phyloP scores from a whole-genome alignment of 106 monocot genomes.

The Posidonia australis region DNA sequence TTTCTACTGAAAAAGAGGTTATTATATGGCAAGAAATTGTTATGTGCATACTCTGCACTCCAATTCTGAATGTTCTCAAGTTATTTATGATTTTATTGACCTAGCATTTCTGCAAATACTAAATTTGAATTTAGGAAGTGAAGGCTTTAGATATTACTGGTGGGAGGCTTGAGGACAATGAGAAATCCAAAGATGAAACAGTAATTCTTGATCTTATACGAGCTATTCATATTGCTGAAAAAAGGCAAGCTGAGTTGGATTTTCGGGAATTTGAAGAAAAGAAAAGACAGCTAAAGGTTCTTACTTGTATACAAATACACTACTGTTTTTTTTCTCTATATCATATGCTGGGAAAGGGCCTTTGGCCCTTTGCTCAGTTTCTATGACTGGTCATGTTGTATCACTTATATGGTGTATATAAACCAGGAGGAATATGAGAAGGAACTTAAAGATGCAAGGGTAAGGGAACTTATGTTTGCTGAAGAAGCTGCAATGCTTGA shows the following conservation, averaged over 20 bases:
- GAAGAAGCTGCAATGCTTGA: conserved; percentile 92
- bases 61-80: background rate
- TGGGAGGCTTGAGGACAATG: background rate
- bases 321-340: background rate
- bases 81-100: background rate
- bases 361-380: background rate
- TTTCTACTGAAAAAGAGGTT: conserved; percentile 8
- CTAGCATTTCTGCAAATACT: background rate
- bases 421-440: conserved; percentile 90
- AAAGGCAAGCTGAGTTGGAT: conserved; percentile 83
- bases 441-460: conserved; percentile 81
- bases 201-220: conserved; percentile 71
- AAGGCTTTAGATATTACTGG: background rate
- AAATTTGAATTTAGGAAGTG: background rate
- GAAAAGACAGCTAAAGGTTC: conserved; percentile 75
- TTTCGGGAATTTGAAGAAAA: conserved; percentile 67
- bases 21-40: background rate
- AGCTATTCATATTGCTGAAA: conserved; percentile 84
- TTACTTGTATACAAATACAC: background rate
- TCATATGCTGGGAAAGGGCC: background rate
- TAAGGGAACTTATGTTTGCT: conserved; percentile 75
- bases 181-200: conserved; percentile 19
- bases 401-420: conserved; percentile 2
- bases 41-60: background rate
- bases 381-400: background rate